Base-by-base conservation (phyloP, 177 flowering plant genomes). In the Vitis hybrid region DNA sequence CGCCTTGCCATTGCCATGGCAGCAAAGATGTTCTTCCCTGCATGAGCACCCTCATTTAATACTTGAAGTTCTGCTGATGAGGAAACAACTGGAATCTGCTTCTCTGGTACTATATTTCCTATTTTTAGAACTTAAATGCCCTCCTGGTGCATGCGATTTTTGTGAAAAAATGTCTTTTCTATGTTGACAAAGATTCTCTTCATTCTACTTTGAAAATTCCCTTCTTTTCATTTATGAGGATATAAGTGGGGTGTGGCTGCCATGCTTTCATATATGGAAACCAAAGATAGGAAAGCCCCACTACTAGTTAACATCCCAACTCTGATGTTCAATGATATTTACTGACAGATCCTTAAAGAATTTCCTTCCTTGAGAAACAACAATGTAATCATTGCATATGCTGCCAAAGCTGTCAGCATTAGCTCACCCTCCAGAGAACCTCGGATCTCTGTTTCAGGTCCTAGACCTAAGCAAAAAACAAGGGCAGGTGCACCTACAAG, bases 11-110 rank as follows among this genome's bases (percentile, higher is more conserved):
- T 73, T 94, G 76, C 97, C 97, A 73, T 96, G 98, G 98, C 99
- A 94, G 82, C 99, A 96, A 82, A 82, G 92, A 51, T 96, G 98
- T 77, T 96, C 99, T 67, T 84, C 99, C 2, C 79, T 96, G 67
- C 99, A 96, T 83, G 99, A 91, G 75, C 91, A 94, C 74, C 99
- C 99, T 68, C 92, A 90, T 75, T 80, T 94, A 82, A 94, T 96
- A 61, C 65, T 96, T 71, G 99, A 96, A 78, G 99, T 94, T 76
- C 84, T 96, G 67, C 83, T 96, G 77, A 96, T 96, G 99, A 84
- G 97, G 81, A 96, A 96, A 74, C 99, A 96, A 78, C 86, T 96
- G 61, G 90, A 92, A 69, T 94, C 97, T 83, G 99, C 98, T 76
- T 85, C 97, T 52, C 78, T 84, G 97, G 99, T 96, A 92, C 22